Base-by-base conservation (phyloP, 306 rosid genomes). In the Arachis stenosperma region DNA sequence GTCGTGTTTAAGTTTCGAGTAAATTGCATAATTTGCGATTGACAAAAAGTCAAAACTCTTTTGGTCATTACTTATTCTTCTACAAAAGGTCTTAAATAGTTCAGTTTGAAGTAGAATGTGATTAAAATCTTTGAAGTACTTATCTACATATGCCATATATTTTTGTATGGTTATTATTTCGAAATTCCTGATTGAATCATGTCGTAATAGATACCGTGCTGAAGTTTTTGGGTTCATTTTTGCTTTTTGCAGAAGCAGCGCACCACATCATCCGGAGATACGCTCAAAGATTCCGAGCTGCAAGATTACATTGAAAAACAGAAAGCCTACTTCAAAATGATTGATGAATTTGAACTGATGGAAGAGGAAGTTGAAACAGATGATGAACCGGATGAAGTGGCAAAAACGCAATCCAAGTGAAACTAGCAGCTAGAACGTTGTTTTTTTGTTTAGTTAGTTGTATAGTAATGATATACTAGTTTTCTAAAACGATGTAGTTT, bases 281-380 rank as follows among this genome's bases (percentile, higher is more conserved):
- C 15, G 9, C 53, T 44, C 44, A 53, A 80, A 64, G 43, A 79
- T 51, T 73, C 65, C 36, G 37, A 30, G 72, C 71, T 84, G 2
- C 81, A 85, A 78, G 93, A 89, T 40, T 87, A 74, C 65, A 71
- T 92, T 1, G 75, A 81, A 61, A 55, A 87, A 75, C 90, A 86
- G 65, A 85, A 71, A 59, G 89, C 88, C 0, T 87, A 90, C 83
- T 90, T 88, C 72, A 85, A 83, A 44, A 85, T 70, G 81, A 74
- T 91, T 27, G 91, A 91, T 81, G 89, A 89, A 66, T 87, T 79
- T 54, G 75, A 87, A 67, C 78, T 91, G 53, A 44, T 48, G 37
- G 90, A 65, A 65, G 96, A 90, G 84, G 96, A 86, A 65, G 87
- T 79, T 70, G 83, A 81, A 29, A 78, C 84, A 56, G 54, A 8